Conservation (phyloP, 108 stramenopile species). For the Skeletonema potamos region DNA sequence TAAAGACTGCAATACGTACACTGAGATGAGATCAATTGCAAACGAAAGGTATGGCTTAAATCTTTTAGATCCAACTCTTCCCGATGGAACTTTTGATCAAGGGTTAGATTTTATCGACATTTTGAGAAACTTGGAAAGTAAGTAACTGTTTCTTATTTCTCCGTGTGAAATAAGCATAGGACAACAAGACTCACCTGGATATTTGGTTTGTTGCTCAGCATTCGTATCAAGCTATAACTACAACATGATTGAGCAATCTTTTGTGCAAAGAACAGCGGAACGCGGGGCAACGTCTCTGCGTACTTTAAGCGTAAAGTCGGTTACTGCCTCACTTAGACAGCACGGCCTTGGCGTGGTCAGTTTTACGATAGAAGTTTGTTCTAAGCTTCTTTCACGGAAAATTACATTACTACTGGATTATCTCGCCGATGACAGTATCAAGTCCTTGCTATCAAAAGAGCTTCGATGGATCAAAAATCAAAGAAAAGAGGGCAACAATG, state of each 20-base stretch:
- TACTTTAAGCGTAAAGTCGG: constrained; percentile 44
- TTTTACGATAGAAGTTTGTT: constrained; percentile 52
- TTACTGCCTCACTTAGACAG: constrained; percentile 48
- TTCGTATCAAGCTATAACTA: constrained; percentile 63
- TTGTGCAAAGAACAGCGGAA: constrained; percentile 58
- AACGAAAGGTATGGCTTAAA: constrained; percentile 51
- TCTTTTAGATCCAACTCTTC: constrained; percentile 52
- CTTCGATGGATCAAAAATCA: constrained; percentile 56
- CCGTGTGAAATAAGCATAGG: background rate
- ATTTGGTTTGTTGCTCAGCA: constrained; percentile 10
- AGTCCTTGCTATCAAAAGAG: constrained; percentile 54
- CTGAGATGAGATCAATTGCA: constrained; percentile 59
- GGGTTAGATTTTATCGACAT: constrained; percentile 66
- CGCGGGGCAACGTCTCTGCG: constrained; percentile 50
- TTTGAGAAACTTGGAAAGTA: constrained; percentile 58
- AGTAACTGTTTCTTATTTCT: constrained; percentile 5
- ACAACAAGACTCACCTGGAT: background rate
- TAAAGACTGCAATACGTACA: constrained; percentile 69
- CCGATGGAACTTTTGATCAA: constrained; percentile 57
- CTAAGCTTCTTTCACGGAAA: constrained; percentile 21
- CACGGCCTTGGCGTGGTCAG: constrained; percentile 70
- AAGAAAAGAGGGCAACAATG: constrained; percentile 39
- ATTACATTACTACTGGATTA: constrained; percentile 48
- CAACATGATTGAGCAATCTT: constrained; percentile 65
- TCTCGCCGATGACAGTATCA: constrained; percentile 56